Percentiles rank a stretch among this genome's conserved stretches.
phyloP scores from a whole-genome alignment of 805 yeast genomes.

The Brettanomyces sp. region DNA sequence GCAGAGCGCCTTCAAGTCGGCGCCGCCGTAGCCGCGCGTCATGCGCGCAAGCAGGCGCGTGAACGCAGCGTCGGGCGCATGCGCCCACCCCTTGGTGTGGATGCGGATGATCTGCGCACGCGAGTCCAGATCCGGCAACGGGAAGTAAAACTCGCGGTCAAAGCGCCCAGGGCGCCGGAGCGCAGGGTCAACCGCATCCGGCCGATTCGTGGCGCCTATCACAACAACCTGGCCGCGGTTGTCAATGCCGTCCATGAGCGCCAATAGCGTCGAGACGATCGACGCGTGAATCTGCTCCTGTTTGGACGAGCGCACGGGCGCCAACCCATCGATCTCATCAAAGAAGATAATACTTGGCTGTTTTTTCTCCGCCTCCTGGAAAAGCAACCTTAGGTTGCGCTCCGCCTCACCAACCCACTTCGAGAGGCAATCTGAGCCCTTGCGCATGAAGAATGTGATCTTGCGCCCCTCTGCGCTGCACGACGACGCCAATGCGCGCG shows the following conservation, averaged over 20 bases:
- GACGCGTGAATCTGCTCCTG: constrained; percentile 98
- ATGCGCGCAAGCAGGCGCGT: constrained; percentile 59
- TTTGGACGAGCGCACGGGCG: constrained; percentile 94
- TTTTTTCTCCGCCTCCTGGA: constrained; percentile 92
- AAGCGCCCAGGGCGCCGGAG: constrained; percentile 94
- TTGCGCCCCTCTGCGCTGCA: constrained; percentile 79
- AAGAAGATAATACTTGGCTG: constrained; percentile 95
- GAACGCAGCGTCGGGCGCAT: constrained; percentile 53
- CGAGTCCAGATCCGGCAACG: constrained; percentile 76
- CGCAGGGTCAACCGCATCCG: constrained; percentile 98
- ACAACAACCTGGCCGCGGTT: constrained; percentile 97
- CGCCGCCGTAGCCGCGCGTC: constrained; percentile 98
- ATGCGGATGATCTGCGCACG: constrained; percentile 72
- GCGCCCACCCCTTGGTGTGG: constrained; percentile 85
- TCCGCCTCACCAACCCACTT: constrained; percentile 99
- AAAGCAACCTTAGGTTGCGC: constrained; percentile 78
- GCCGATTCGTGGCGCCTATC: constrained; percentile 96
- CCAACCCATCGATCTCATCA: constrained; percentile 96
- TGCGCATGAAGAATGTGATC: constrained; percentile 94
- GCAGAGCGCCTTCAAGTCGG: constrained; percentile 87
- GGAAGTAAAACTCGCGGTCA: constrained; percentile 94
- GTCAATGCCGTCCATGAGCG: constrained; percentile 99
- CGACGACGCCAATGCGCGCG: constrained; percentile 92
- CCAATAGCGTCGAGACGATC: constrained; percentile 88
- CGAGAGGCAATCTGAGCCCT: constrained; percentile 94